phyloP scores from a whole-genome alignment of 345 rosid species.

The Citropsis articulata region DNA sequence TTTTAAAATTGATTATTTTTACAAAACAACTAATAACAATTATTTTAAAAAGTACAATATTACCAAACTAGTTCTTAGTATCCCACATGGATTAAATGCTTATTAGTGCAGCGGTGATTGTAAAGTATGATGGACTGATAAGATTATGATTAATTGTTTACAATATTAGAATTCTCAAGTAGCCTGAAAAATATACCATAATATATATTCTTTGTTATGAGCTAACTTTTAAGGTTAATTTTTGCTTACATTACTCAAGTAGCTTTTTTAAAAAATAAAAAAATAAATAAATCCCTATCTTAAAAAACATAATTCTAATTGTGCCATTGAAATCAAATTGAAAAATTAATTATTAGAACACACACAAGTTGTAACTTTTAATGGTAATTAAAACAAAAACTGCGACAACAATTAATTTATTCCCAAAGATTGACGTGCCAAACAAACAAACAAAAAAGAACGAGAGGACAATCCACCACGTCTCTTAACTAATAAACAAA shows the following conservation, averaged over 20 bases:
- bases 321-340: not conserved
- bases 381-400: not conserved
- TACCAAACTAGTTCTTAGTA: too few relatives aligned
- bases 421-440: not conserved
- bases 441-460: too few relatives aligned
- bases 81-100: too few relatives aligned
- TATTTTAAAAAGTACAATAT: fast-evolving
- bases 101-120: fast-evolving
- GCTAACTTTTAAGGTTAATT: too few relatives aligned
- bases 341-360: not conserved
- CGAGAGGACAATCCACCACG: not conserved
- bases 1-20: fast-evolving
- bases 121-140: too few relatives aligned
- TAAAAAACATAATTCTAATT: not conserved
- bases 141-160: too few relatives aligned
- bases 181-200: too few relatives aligned
- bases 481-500: not conserved
- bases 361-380: not conserved
- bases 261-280: too few relatives aligned
- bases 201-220: too few relatives aligned
- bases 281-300: too few relatives aligned
- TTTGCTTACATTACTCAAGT: too few relatives aligned
- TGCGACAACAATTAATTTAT: not conserved
- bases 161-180: too few relatives aligned
- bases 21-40: fast-evolving